A percentile compares a stretch with the other conserved stretches of the same genome.
phyloP scores from a whole-genome alignment of 2,329 filamentous ascomycete species.

The Trichoderma harzianum region DNA sequence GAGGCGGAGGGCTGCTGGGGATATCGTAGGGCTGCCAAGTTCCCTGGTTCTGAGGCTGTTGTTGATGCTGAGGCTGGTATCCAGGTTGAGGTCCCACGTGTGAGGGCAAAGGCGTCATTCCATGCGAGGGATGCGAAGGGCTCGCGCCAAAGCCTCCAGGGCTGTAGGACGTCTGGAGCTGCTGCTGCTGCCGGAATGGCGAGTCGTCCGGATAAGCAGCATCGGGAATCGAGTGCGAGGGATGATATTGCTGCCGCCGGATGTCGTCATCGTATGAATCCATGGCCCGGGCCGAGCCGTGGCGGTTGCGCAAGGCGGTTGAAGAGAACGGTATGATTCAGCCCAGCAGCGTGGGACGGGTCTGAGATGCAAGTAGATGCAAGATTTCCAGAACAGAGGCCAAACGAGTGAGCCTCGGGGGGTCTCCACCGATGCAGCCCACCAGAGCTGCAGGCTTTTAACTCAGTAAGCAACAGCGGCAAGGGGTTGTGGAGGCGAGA shows the following conservation, averaged over 20 bases:
- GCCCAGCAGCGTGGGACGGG: background rate
- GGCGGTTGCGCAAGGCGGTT: background rate
- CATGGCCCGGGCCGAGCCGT: slow-evolving; percentile 13
- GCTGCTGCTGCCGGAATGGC: slow-evolving; percentile 25
- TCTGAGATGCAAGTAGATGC: background rate
- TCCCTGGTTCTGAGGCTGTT: slow-evolving; percentile 1
- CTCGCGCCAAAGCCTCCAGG: background rate
- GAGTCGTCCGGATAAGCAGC: slow-evolving; percentile 31
- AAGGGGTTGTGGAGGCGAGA: background rate
- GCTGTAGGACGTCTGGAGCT: background rate
- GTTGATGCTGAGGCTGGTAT: background rate
- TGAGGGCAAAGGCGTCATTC: background rate
- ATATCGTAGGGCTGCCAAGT: slow-evolving; percentile 14
- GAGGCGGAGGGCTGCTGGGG: slow-evolving; percentile 27
- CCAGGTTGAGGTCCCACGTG: background rate
- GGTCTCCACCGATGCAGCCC: background rate
- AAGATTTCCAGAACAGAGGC: background rate
- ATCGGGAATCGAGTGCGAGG: slow-evolving; percentile 30
- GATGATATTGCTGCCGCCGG: slow-evolving; percentile 21
- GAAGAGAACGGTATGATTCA: background rate
- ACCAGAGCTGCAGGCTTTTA: background rate
- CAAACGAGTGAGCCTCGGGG: background rate
- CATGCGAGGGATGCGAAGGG: background rate
- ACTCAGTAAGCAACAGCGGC: background rate
- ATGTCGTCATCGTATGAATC: slow-evolving; percentile 14